Evolutionary conservation across 1,139 yeast species (phyloP), one percentile per base, ranked within the genome.

Genomic region (Pneumocystis murina): DNA sequence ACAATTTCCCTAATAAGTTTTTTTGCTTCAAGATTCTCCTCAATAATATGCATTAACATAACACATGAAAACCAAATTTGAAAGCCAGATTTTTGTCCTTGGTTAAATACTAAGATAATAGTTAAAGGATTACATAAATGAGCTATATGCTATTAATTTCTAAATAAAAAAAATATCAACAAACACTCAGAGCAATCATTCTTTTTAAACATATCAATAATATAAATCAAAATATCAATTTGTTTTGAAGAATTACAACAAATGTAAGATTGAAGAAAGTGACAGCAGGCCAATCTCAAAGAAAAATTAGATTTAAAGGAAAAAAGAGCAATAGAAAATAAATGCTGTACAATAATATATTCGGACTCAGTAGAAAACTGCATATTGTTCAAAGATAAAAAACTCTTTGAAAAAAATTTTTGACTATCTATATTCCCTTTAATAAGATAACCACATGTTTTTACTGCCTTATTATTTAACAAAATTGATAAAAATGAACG

Each of bases 1-100:
- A 77, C 77, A n/a, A 88, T 78, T 0, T 73, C 71, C 61, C 83
- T 75, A 0, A 87, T 81, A 40, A 80, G 69, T 16, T 79, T 81
- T 66, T 81, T 79, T 39, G 81, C 79, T 38, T 79, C 83, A 8
- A 71, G 72, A 10, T 75, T 71, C 35, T 83, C 87, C 64, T 82
- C 82, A 68, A 90, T 81, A 3, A 90, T 71, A 65, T 82, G 82
- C 64, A 87, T 77, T 57, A 92, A 71, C 3, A 88, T 77, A 2
- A 84, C 80, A 1, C 88, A 78, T 0, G 97, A 84, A 75, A 92
- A 91, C 95, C 96, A 94, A 0, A 84, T 76, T 70, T 85, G 83
- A 72, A 89, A 92, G 0, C 98, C 97, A 69, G 94, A 91, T 59
- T 90, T 75, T 65, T 84, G 82, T 61, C 82, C 75, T 73, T 71